These are phyloP conservation scores for Tetrapisispora namnaoensis DNA, from an alignment of 805 yeast species.

Conservation along the genomic window DNA sequence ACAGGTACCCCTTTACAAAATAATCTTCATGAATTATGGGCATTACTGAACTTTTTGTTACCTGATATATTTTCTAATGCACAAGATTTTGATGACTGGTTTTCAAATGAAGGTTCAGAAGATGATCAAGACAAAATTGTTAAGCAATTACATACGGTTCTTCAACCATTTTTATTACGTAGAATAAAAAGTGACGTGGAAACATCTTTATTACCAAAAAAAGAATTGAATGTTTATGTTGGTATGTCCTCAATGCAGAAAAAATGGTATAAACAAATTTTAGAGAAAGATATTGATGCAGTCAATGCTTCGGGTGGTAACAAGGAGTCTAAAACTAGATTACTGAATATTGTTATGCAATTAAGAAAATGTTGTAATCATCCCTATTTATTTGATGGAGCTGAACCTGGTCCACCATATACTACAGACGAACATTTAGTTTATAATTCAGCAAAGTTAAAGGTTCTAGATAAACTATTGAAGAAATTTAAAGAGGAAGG, in stretches of 20 bases:
- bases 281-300: constrained; percentile 76
- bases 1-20: constrained; percentile 82
- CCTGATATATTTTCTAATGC: constrained; percentile 74
- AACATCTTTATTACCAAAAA: constrained; percentile 63
- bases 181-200: constrained; percentile 78
- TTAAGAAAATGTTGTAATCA: constrained; percentile 78
- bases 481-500: constrained; percentile 57
- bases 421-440: constrained; percentile 80
- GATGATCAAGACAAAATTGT: constrained; percentile 45
- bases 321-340: constrained; percentile 64
- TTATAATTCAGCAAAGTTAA: constrained; percentile 60
- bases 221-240: constrained; percentile 63
- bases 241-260: constrained; percentile 74
- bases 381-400: constrained; percentile 78
- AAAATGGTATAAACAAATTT: constrained; percentile 63
- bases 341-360: constrained; percentile 76
- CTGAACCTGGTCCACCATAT: constrained; percentile 83
- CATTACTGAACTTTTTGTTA: constrained; percentile 59
- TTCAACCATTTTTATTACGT: constrained; percentile 65
- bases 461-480: constrained; percentile 58
- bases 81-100: constrained; percentile 70
- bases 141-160: constrained; percentile 62
- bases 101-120: constrained; percentile 35
- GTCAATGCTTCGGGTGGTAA: constrained; percentile 75
- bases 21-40: constrained; percentile 75